Conservation (phyloP, 2,329 filamentous ascomycete genomes). For the Fusarium continuum region DNA sequence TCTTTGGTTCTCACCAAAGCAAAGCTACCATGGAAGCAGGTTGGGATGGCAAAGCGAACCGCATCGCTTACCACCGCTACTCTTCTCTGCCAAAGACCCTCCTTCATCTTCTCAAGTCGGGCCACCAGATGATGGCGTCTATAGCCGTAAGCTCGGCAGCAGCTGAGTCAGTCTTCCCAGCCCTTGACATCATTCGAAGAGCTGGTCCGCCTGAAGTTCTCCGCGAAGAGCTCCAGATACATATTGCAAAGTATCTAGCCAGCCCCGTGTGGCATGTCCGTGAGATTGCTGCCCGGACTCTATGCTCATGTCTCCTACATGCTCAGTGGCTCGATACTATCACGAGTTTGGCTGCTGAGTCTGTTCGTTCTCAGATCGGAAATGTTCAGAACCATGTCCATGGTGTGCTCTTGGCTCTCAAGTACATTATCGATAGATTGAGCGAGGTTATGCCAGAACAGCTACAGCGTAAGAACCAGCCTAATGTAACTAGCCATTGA, state of each 20-base stretch:
- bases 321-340: constrained; percentile 59
- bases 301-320: constrained; percentile 69
- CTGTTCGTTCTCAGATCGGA: constrained; percentile 36
- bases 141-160: constrained; percentile 49
- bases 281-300: constrained; percentile 80
- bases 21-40: constrained; percentile 68
- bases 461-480: constrained; percentile 52
- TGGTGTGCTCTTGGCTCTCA: constrained; percentile 65
- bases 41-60: constrained; percentile 70
- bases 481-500: not conserved
- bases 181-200: constrained; percentile 80
- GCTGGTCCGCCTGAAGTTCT: constrained; percentile 70
- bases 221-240: constrained; percentile 62
- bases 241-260: constrained; percentile 70
- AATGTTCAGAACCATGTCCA: constrained; percentile 64
- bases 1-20: constrained; percentile 80
- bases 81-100: constrained; percentile 71
- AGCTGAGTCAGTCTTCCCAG: constrained; percentile 81
- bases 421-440: constrained; percentile 65
- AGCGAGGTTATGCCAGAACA: constrained; percentile 56
- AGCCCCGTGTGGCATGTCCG: constrained; percentile 82
- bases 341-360: constrained; percentile 48
- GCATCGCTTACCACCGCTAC: constrained; percentile 76
- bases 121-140: constrained; percentile 55
- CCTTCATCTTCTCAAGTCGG: constrained; percentile 66